Conservation (phyloP, 1,139 yeast species). For the Pichia sorboxylosa region DNA sequence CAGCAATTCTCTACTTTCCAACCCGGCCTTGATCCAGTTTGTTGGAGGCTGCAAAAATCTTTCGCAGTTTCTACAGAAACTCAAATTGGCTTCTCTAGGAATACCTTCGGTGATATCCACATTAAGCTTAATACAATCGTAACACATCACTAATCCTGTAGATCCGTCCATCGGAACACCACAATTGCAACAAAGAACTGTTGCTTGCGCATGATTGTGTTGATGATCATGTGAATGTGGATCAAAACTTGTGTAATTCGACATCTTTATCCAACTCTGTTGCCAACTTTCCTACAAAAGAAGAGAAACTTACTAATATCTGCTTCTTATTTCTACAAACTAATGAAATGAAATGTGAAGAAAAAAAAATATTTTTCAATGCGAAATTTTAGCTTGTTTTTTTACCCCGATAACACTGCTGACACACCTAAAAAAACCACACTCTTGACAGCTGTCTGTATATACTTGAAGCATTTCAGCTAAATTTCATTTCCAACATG, state of each 20-base stretch:
- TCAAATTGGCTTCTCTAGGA: constrained; percentile 86
- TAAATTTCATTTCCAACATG: no score
- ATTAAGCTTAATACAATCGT: constrained; percentile 89
- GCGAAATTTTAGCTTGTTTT: neutral
- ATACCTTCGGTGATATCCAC: constrained; percentile 94
- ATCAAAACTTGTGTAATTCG: constrained; percentile 38
- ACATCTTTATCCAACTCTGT: constrained; percentile 30
- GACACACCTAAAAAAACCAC: no score
- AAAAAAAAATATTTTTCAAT: neutral
- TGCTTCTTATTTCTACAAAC: neutral
- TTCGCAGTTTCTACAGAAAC: constrained; percentile 96
- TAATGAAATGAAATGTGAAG: neutral
- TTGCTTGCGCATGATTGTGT: constrained; percentile 34
- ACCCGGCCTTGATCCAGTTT: constrained; percentile 84
- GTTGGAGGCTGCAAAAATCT: constrained; percentile 88
- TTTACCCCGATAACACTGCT: no score
- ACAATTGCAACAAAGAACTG: constrained; percentile 95
- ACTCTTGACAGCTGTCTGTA: no score
- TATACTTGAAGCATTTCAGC: no score
- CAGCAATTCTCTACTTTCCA: constrained; percentile 84
- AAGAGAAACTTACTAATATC: no score
- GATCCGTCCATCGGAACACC: constrained; percentile 98
- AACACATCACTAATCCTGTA: constrained; percentile 88
- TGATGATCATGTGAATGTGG: constrained; percentile 20
- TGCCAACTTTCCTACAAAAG: no score